Base-by-base conservation (phyloP, 495 filamentous ascomycete species). In the Aspergillus sparsus region DNA sequence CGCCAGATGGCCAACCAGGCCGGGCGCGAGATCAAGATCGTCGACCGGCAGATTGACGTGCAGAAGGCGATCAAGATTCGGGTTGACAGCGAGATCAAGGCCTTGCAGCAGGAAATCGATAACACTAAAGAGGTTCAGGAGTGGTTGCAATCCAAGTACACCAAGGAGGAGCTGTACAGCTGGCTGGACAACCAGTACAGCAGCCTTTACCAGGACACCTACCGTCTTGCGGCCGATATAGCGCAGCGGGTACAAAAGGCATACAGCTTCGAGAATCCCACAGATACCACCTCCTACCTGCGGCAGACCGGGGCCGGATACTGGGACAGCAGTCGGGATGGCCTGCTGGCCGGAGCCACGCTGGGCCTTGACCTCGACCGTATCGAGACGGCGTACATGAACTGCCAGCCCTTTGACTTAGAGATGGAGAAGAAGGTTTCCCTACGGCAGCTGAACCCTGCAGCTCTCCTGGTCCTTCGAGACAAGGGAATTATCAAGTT, bases 401-500 rank as follows among this genome's bases (percentile, higher is more conserved):
- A 62, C 9, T 52, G 52, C 2, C n/a, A 58, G 7, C 44, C 32
- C 49, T 58, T 64, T 56, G 76, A 80, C 37, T 73, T 37, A 39
- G 76, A 80, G 53, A 49, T 79, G 5, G 37, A 49, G 31, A 77
- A 77, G 64, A 57, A 33, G 8, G 32, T 80, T 37, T 77, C 68
- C 2, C 60, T 77, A 1, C 71, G 71, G 0, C 66, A 67, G 41
- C 39, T 68, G 15, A 12, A 53, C 35, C 74, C 74, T 6, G 18
- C 55, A 6, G 67, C 66, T 7, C 65, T 76, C 0, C n/a, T 75
- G 7, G 10, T 12, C 5, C 58, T 77, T 1, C 66, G 67, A 6
- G 16, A 49, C 7, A 27, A 21, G 4, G 46, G 46, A 4, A 49
- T 21, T 5, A 49, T 21, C 7, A 37, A 57, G 32, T 71, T 71